phyloP scores from a whole-genome alignment of 2,329 filamentous ascomycete species.

The Cadophora sp. region DNA sequence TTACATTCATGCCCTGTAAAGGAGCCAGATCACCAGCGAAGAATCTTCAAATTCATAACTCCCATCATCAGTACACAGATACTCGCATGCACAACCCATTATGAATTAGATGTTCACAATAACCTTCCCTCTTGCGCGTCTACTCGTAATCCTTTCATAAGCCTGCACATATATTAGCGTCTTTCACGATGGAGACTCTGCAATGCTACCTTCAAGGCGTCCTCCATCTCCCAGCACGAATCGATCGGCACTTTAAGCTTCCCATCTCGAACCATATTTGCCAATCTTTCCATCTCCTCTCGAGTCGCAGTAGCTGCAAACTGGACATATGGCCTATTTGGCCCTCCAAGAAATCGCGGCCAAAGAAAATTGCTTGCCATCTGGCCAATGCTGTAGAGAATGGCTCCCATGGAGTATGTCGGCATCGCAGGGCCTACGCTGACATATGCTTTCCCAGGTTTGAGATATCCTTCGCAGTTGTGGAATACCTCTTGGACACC shows the following conservation, averaged over 20 bases:
- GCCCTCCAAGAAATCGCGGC: conserved; percentile 46
- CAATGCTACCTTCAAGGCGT: conserved; percentile 43
- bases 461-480: conserved; percentile 49
- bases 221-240: conserved; percentile 47
- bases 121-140: conserved; percentile 49
- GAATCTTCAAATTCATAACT: background rate
- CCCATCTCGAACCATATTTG: conserved; percentile 46
- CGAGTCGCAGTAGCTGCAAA: conserved; percentile 34
- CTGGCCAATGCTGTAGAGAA: conserved; percentile 43
- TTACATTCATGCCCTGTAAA: no score
- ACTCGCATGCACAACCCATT: background rate
- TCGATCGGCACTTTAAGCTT: conserved; percentile 48
- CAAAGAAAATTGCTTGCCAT: conserved; percentile 50
- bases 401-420: conserved; percentile 42
- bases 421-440: conserved; percentile 51
- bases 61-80: background rate
- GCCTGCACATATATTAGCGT: conserved; percentile 30
- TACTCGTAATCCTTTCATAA: conserved; percentile 45
- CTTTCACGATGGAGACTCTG: background rate
- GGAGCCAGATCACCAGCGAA: background rate
- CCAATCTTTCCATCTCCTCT: conserved; percentile 45
- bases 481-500: conserved; percentile 55
- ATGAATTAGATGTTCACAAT: conserved; percentile 30
- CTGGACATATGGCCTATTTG: conserved; percentile 42
- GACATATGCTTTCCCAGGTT: conserved; percentile 47